phyloP scores from a whole-genome alignment of 2,329 filamentous ascomycete genomes.

The Fusarium palustre region DNA sequence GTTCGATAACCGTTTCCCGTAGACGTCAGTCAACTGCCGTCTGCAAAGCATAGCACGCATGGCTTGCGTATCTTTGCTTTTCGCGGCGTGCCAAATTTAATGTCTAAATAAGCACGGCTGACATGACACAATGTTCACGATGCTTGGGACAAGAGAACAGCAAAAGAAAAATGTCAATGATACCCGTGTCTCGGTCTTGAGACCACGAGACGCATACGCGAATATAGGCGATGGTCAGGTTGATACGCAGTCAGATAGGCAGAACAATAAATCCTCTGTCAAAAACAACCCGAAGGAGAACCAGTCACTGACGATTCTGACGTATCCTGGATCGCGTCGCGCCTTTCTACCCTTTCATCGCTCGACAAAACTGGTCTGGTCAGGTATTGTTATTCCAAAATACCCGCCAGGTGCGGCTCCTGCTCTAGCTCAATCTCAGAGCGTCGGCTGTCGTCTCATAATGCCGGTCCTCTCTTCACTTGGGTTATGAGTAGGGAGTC shows the following conservation, averaged over 20 bases:
- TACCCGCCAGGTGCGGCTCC: conserved; percentile 45
- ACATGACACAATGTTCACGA: background rate
- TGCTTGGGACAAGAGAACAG: background rate
- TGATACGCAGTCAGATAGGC: background rate
- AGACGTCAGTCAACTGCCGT: conserved; percentile 26
- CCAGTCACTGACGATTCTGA: conserved; percentile 32
- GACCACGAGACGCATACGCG: conserved; percentile 33
- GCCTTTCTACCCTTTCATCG: conserved; percentile 37
- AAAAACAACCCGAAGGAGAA: conserved; percentile 39
- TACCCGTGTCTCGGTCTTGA: conserved; percentile 19
- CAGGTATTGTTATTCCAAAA: conserved; percentile 34
- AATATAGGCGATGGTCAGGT: conserved; percentile 28
- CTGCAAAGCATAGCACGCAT: conserved; percentile 27
- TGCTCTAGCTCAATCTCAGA: conserved; percentile 42
- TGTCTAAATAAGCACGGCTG: background rate
- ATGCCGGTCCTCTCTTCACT: conserved; percentile 39
- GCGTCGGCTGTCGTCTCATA: conserved; percentile 46
- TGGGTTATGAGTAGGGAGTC: conserved; percentile 19
- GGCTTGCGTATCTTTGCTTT: conserved; percentile 16
- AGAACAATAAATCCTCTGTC: conserved; percentile 2
- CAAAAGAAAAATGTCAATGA: conserved; percentile 8
- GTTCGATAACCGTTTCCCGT: conserved; percentile 14
- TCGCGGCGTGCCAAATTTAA: background rate
- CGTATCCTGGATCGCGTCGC: conserved; percentile 37
- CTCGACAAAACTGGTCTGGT: conserved; percentile 35